A percentile compares a stretch with the other conserved stretches of the same genome.
phyloP scores from a whole-genome alignment of 768 basidiomycete species.

The Naganishia randhawae region DNA sequence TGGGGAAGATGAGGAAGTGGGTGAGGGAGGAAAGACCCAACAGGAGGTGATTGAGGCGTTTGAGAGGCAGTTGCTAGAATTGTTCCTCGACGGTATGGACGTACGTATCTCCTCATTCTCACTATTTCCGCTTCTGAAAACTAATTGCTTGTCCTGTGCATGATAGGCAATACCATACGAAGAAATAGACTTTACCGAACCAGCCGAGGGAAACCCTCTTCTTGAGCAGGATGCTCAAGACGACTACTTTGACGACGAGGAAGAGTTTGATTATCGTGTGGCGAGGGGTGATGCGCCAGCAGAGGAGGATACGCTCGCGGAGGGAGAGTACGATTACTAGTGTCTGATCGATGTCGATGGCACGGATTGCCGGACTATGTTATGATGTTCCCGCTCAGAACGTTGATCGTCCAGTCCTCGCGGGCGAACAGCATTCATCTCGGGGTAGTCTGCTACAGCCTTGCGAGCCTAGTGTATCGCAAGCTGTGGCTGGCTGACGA shows the following conservation, averaged over 20 bases:
- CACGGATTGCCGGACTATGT: no score
- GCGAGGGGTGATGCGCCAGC: background rate
- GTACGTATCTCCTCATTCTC: constrained; percentile 34
- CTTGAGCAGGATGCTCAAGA: constrained; percentile 40
- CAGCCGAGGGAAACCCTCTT: constrained; percentile 37
- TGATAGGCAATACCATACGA: constrained; percentile 44
- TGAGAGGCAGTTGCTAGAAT: constrained; percentile 41
- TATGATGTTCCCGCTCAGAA: no score
- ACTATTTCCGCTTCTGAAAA: background rate
- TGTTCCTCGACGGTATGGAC: constrained; percentile 49
- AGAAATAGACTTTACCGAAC: constrained; percentile 44
- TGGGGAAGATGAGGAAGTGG: constrained; percentile 23
- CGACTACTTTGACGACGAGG: constrained; percentile 46
- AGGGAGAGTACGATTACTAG: constrained; percentile 30
- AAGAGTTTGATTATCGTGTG: constrained; percentile 29
- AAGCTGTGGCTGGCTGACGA: no score
- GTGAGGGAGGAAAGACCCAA: background rate
- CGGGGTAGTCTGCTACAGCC: no score
- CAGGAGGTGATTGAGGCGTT: constrained; percentile 38
- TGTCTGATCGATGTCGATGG: no score
- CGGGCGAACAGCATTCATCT: no score
- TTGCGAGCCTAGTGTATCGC: no score
- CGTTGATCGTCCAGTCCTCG: no score
- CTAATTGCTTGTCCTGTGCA: background rate
- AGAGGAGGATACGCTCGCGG: constrained; percentile 12